A percentile compares a stretch with the other conserved stretches of the same genome.
Evolutionary conservation across 257 asterid genomes (phyloP).

Genomic region (Striga asiatica): DNA sequence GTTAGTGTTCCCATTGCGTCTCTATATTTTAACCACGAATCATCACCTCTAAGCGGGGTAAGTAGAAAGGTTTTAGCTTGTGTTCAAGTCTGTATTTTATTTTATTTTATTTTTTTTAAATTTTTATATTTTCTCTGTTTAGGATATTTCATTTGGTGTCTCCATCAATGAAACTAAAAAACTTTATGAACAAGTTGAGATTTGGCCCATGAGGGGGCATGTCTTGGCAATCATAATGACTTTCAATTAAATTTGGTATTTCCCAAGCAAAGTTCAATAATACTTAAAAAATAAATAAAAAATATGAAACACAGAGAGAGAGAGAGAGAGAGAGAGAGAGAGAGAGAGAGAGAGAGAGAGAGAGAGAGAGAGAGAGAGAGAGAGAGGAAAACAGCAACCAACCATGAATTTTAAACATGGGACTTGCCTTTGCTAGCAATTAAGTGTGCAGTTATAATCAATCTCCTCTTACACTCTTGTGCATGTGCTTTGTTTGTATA

Average conservation of each 20-base stretch:
- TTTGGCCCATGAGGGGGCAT: no score
- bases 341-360: no score
- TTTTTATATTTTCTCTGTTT: neutral
- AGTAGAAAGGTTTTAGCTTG: constrained; percentile 18
- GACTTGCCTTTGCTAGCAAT: constrained; percentile 64
- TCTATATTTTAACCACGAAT: constrained; percentile 9
- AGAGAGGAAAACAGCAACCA: neutral
- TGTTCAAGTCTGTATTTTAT: constrained; percentile 22
- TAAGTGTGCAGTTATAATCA: constrained; percentile 23
- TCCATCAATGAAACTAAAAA: constrained; percentile 47
- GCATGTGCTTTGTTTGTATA: constrained; percentile 56
- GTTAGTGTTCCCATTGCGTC: constrained; percentile 5
- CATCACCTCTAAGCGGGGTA: constrained; percentile 19
- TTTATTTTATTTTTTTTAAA: neutral
- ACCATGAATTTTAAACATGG: constrained; percentile 31
- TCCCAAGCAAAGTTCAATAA: constrained; percentile 52
- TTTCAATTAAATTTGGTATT: constrained; percentile 53
- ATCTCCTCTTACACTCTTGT: neutral
- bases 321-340: no score
- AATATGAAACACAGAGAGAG: no score
- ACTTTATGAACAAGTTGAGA: constrained; percentile 72
- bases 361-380: no score
- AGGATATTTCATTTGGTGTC: constrained; percentile 30
- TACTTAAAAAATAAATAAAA: constrained; percentile 2
- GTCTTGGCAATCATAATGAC: constrained; percentile 68